Percentiles rank a stretch among this genome's conserved stretches.
Conservation (phyloP, 352 stramenopile species). For the Globisporangium megalacanthum region DNA sequence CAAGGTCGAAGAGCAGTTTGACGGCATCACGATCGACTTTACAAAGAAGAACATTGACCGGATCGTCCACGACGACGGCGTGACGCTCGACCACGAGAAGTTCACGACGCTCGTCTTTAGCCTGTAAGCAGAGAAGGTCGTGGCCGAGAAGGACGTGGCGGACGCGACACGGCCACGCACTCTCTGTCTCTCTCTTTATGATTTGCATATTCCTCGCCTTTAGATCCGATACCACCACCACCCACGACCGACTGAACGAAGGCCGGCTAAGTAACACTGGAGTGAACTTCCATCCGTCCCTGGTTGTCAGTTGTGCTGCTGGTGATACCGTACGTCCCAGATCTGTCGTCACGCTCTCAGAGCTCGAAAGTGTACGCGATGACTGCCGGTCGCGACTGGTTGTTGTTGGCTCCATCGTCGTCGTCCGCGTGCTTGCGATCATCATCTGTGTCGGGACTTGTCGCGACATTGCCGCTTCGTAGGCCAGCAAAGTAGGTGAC, state of each 20-base stretch:
- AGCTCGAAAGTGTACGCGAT: conserved; percentile 74
- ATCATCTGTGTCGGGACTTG: conserved; percentile 6
- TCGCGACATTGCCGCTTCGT: conserved; percentile 27
- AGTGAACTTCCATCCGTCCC: conserved; percentile 18
- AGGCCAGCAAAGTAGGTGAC: conserved; percentile 78
- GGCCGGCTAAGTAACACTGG: not conserved
- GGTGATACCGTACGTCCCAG: not conserved
- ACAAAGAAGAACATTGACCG: conserved; percentile 68
- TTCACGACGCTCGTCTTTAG: conserved; percentile 81
- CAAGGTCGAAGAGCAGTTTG: conserved; percentile 82
- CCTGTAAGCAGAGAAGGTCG: conserved; percentile 28
- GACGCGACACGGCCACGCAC: not conserved
- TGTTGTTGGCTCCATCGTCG: conserved; percentile 21
- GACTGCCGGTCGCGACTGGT: conserved; percentile 30
- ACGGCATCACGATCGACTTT: conserved; percentile 64
- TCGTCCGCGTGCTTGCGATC: conserved; percentile 25
- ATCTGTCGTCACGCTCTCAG: conserved; percentile 9
- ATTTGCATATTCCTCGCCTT: not conserved
- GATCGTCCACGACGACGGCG: conserved; percentile 43
- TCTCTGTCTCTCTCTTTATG: not conserved
- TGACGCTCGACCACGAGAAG: conserved; percentile 66
- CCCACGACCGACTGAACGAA: conserved; percentile 2
- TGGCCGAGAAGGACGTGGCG: too few relatives aligned
- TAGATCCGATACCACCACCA: not conserved
- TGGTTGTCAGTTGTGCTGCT: not conserved